Evolutionary conservation across 1,139 yeast species (phyloP).

Genomic region (Lodderomyces oxycetoniae): DNA sequence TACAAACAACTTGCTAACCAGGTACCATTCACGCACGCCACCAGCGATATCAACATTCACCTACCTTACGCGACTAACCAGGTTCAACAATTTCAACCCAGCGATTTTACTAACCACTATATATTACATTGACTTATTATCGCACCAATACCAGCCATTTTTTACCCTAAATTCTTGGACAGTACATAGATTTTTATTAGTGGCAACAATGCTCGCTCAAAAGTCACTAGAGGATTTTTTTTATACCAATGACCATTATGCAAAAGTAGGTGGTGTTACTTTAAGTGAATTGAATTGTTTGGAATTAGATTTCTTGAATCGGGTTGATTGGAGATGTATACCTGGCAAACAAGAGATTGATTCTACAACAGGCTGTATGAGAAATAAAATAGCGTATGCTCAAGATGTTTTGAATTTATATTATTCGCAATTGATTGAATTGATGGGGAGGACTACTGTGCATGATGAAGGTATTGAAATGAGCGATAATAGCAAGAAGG

Average conservation of each 20-base stretch:
- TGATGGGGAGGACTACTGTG: conserved; percentile 47
- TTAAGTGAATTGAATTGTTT: conserved; percentile 77
- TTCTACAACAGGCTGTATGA: background rate
- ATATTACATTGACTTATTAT: conserved; percentile 81
- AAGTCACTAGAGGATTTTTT: conserved; percentile 93
- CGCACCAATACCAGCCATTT: conserved; percentile 67
- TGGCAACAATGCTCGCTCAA: conserved; percentile 88
- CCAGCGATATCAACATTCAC: conserved; percentile 80
- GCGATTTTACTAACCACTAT: conserved; percentile 76
- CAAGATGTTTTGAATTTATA: conserved; percentile 53
- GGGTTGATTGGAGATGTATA: conserved; percentile 66
- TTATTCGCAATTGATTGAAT: conserved; percentile 55
- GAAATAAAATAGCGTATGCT: conserved; percentile 21
- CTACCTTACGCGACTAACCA: conserved; percentile 70
- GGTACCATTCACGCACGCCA: conserved; percentile 91
- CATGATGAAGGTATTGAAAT: conserved; percentile 9
- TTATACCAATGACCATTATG: conserved; percentile 90
- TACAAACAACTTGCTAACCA: conserved; percentile 47
- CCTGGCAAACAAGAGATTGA: conserved; percentile 30
- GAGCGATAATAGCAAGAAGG: background rate
- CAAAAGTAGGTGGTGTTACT: conserved; percentile 94
- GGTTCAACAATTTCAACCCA: conserved; percentile 80
- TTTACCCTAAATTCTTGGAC: conserved; percentile 88
- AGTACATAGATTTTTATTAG: conserved; percentile 83
- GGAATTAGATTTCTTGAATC: conserved; percentile 78